Evolutionary conservation across 1,284 basidiomycete species (phyloP), one percentile per base, ranked within the genome.

Genomic region (Ustilago shanxiensis): DNA sequence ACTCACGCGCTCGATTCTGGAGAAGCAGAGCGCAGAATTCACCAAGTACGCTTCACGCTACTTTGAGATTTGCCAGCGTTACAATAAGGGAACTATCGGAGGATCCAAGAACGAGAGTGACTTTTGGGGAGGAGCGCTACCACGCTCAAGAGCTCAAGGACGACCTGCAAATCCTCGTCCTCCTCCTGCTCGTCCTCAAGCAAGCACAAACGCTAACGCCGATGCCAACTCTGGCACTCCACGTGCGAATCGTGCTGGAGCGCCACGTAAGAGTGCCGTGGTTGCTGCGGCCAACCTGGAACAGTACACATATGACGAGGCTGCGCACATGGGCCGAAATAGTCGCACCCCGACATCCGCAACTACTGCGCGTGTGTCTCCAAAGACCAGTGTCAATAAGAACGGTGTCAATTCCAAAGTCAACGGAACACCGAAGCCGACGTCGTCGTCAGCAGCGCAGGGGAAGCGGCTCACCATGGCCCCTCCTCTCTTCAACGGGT

Each of bases 41-140:
- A 29, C 54, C 16, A 66, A 66, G 50, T 75, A 70, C 52, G 67
- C 54, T 14, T 9, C 22, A 1, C 51, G 56, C 26, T 78, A 72
- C 26, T 56, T 79, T 3, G 69, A 52, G 3, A 37, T 79, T 9
- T 79, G 76, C 26, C 54, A 62, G 41, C 45, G 55, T 2, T 68
- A 64, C 28, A 13, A 22, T 16, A 53, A 26, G 31, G 31, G 22
- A 49, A 28, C 28, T 51, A 7, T 11, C 16, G 31, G 14, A 47
- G 56, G 41, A 16, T 49, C 47, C 24, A 49, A 49, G 5, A 56
- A 14, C 24, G 45, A 41, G 39, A 26, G 7, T 7, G 51, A 28
- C 16, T 56, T 51, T 29, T 28, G 47, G 47, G 47, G 26, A 26
- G 47, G 47, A 14, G 14, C 47, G 13, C 4, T 3, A 53, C 8